A percentile compares a stretch with the other conserved stretches of the same genome.
phyloP scores from a whole-genome alignment of 768 basidiomycete species.

The Candolleomyces aberdarensis region DNA sequence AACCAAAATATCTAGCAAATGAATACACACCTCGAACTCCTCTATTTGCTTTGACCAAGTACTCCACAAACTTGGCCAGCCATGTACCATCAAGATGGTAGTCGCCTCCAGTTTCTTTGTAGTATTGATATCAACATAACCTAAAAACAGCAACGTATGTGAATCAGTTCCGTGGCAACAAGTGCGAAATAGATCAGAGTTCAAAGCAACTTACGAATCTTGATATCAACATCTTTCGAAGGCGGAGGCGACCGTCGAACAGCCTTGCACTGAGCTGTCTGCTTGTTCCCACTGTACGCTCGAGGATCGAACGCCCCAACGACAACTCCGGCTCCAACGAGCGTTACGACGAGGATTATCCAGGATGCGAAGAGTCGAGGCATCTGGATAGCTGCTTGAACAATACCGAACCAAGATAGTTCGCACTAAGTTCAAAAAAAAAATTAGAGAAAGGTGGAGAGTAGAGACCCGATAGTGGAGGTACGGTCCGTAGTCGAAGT shows the following conservation, averaged over 20 bases:
- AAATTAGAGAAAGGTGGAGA: no score
- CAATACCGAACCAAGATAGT: no score
- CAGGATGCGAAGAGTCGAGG: no score
- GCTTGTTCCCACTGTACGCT: constrained; percentile 32
- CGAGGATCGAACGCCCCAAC: constrained; percentile 23
- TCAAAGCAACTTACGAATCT: constrained; percentile 20
- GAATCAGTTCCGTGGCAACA: background rate
- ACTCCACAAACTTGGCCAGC: constrained; percentile 79
- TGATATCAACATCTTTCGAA: constrained; percentile 34
- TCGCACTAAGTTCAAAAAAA: no score
- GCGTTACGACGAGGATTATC: no score
- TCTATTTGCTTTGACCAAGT: constrained; percentile 72
- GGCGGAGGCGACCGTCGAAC: constrained; percentile 28
- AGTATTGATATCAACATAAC: constrained; percentile 65
- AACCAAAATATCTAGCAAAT: background rate
- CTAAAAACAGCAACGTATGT: constrained; percentile 26
- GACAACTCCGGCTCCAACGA: background rate
- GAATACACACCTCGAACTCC: constrained; percentile 49
- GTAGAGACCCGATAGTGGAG: no score
- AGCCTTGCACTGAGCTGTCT: constrained; percentile 37
- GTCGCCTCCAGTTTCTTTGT: constrained; percentile 17
- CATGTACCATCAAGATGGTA: constrained; percentile 68
- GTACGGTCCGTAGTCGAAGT: no score
- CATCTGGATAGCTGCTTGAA: no score
- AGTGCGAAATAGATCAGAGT: no score